Base-by-base conservation (phyloP, 495 filamentous ascomycete genomes). In the Lepidopterella palustris region DNA sequence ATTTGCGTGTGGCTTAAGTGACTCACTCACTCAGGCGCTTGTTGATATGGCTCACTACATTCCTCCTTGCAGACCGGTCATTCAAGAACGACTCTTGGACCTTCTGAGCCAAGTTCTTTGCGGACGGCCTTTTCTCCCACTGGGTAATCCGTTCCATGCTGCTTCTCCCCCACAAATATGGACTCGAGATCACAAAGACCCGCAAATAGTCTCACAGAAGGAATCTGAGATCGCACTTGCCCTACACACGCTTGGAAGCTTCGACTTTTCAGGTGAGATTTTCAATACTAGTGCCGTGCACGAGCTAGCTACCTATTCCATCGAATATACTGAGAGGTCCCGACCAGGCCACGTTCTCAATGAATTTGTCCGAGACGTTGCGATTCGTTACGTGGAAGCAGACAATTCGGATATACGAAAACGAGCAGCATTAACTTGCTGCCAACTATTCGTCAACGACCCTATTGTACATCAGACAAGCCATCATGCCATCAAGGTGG, bases 11-110 rank as follows among this genome's bases (percentile, higher is more conserved):
- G 92, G 92, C 45, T 78, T 99, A 39, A 96, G 88, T 55, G 87
- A 89, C 62, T 89, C 93, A 52, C 80, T 99, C 20, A 96, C 90
- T 0, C 92, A 97, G 70, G 93, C 93, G 13, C 76, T 99, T 51
- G 90, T 97, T 21, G 93, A 97, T 69, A 95, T 99, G 88, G 92
- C 93, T 40, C 93, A 97, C 69, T 97, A 97, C 70, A 95, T 99
- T 51, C 92, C 93, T 0, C 93, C 95, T 1, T 87, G 96, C 62
- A 92, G 95, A 72, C 79, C 85, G 26, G 89, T 81, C 10, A 97
- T 99, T 40, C 93, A 99, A 70, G 92, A 96, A 61, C 86, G 89
- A 58, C 79, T 99, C 32, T 81, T 99, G 28, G 88, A 99, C 68
- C 89, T 97, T 83, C 79, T 99, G 4, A 97, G 93, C 74, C 85